Percentiles rank a stretch among this genome's conserved stretches.
Conservation (phyloP, 306 rosid genomes). For the Cyamopsis tetragonoloba region DNA sequence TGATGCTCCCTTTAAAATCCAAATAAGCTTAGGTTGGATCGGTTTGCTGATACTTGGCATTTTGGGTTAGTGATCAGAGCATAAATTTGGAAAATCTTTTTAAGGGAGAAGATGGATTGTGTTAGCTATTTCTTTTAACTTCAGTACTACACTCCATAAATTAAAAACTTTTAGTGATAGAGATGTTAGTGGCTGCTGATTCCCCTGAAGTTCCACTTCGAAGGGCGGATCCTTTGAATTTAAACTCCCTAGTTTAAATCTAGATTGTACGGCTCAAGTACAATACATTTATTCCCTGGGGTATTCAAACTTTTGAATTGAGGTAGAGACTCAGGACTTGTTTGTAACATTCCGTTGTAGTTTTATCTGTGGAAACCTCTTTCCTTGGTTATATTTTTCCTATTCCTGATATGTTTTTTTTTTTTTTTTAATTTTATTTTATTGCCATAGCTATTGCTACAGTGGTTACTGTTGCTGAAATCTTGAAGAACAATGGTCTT, state of each 20-base stretch:
- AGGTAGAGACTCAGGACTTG: background rate
- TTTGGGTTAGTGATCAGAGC: background rate
- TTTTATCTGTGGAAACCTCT: background rate
- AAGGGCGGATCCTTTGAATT: background rate
- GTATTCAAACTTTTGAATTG: background rate
- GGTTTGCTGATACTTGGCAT: background rate
- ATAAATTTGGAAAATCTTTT: background rate
- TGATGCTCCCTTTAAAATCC: background rate
- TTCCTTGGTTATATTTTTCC: background rate
- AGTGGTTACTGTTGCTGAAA: conserved; percentile 76
- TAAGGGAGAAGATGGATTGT: background rate
- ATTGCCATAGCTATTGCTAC: conserved; percentile 65
- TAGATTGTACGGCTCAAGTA: background rate
- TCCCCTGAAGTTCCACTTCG: background rate
- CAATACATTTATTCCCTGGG: background rate
- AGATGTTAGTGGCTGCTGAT: background rate
- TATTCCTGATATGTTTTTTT: conserved; percentile 13
- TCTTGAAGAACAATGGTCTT: conserved; percentile 70
- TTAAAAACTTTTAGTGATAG: no score
- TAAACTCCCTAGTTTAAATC: background rate
- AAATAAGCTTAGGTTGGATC: background rate
- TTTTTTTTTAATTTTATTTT: no score
- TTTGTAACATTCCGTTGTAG: background rate
- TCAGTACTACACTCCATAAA: background rate
- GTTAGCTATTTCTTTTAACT: background rate